Conservation (phyloP, 176 grass and related monocot species). For the Pharus latifolius region DNA sequence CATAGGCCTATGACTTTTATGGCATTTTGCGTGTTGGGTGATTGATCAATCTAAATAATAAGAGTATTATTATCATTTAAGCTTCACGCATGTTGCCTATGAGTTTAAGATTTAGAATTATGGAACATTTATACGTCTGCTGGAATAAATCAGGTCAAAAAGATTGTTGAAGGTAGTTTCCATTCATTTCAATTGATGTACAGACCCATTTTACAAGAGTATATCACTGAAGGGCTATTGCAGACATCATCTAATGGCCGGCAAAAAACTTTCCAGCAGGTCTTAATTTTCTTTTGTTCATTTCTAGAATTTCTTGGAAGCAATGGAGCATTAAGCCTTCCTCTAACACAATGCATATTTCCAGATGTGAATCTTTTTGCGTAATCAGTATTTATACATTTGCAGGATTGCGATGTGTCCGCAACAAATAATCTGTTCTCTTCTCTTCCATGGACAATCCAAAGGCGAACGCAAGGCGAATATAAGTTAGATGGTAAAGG, state of each 20-base stretch:
- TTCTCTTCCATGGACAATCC: conserved; percentile 68
- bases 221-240: conserved; percentile 50
- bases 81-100: neutral
- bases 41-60: neutral
- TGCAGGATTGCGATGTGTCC: conserved; percentile 53
- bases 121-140: neutral
- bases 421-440: conserved; percentile 50
- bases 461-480: conserved; percentile 22
- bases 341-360: neutral
- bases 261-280: conserved; percentile 50
- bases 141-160: conserved; percentile 61
- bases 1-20: neutral
- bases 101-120: neutral
- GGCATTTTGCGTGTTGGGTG: neutral
- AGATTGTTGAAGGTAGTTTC: conserved; percentile 80
- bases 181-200: conserved; percentile 73
- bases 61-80: neutral
- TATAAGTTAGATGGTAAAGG: conserved; percentile 1
- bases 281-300: conserved; percentile 15
- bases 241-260: conserved; percentile 32
- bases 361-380: too few species aligned
- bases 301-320: neutral
- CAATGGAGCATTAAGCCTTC: neutral
- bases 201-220: conserved; percentile 52
- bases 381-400: neutral